These are phyloP conservation scores for Myxozyma mucilagina DNA, from an alignment of 805 yeast species.

Conservation along the genomic window DNA sequence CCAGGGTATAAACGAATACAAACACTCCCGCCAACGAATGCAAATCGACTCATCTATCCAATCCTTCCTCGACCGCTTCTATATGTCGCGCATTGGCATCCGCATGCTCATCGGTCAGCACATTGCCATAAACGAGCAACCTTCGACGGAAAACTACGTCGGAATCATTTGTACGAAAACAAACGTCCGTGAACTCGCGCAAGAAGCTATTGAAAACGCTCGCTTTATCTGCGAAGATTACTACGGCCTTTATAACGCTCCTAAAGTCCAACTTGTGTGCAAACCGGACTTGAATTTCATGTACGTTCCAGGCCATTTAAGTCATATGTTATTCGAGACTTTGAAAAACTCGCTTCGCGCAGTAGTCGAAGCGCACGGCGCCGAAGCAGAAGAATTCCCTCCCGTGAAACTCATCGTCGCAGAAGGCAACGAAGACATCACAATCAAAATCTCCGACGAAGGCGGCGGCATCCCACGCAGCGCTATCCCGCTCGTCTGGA, in stretches of 20 bases:
- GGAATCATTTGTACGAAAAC: conserved; percentile 87
- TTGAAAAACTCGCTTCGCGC: conserved; percentile 85
- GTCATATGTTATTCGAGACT: conserved; percentile 88
- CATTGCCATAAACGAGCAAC: conserved; percentile 74
- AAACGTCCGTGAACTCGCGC: conserved; percentile 77
- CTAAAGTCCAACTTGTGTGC: conserved; percentile 75
- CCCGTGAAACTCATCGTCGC: conserved; percentile 84
- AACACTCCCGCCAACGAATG: conserved; percentile 48
- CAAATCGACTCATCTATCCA: conserved; percentile 73
- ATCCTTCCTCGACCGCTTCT: conserved; percentile 78
- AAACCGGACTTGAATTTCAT: conserved; percentile 75
- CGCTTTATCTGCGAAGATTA: conserved; percentile 88
- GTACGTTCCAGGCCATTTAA: conserved; percentile 91
- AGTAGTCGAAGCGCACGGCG: conserved; percentile 77
- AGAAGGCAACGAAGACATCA: conserved; percentile 86
- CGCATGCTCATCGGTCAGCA: conserved; percentile 95
- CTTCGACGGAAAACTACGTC: conserved; percentile 65
- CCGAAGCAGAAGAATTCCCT: conserved; percentile 69
- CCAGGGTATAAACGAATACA: conserved; percentile 91
- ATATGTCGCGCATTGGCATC: conserved; percentile 88
- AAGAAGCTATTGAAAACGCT: conserved; percentile 88
- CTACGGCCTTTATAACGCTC: conserved; percentile 84
- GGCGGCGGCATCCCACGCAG: conserved; percentile 92
- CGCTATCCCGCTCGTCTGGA: conserved; percentile 84
- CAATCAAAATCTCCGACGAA: conserved; percentile 86